Base-by-base conservation (phyloP, 768 basidiomycete species). In the Basidioascus undulatus region DNA sequence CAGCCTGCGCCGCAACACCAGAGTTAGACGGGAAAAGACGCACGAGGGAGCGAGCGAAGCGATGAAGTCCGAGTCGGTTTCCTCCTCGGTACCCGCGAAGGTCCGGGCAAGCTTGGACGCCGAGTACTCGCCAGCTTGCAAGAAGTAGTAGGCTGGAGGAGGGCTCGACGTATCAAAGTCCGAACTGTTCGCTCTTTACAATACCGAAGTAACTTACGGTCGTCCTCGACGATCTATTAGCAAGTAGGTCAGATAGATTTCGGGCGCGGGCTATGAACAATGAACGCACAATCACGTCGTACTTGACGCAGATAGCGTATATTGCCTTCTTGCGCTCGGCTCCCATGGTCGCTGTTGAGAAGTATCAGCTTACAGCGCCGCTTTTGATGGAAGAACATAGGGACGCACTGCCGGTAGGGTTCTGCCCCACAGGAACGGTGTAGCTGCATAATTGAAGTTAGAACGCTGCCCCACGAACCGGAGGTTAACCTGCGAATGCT, bases 171-270 rank as follows among this genome's bases (percentile, higher is more conserved):
- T n/a, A n/a, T n/a, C n/a, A n/a, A n/a, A n/a, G n/a, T n/a, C n/a
- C n/a, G n/a, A n/a, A n/a, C n/a, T n/a, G n/a, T n/a, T n/a, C n/a
- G n/a, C n/a, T n/a, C n/a, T n/a, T n/a, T n/a, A n/a, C 18, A 16
- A 2, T 1, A 23, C 25, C 8, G 21, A 37, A 21, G 9, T 11
- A 13, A 49, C 52, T 26, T 18, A 56, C 54, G 79, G 56, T 81
- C 79, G 49, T 83, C 79, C 60, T 82, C 78, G 40, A 76, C 70
- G 44, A 79, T 79, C n/a, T n/a, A n/a, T n/a, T n/a, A n/a, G n/a
- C n/a, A n/a, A n/a, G n/a, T n/a, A n/a, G n/a, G n/a, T n/a, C n/a
- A n/a, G n/a, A n/a, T n/a, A n/a, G n/a, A n/a, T n/a, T n/a, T n/a
- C n/a, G n/a, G n/a, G n/a, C n/a, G n/a, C n/a, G n/a, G n/a, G n/a